Base-by-base conservation (phyloP, 495 filamentous ascomycete genomes). In the Amphirosellinia nigrospora region DNA sequence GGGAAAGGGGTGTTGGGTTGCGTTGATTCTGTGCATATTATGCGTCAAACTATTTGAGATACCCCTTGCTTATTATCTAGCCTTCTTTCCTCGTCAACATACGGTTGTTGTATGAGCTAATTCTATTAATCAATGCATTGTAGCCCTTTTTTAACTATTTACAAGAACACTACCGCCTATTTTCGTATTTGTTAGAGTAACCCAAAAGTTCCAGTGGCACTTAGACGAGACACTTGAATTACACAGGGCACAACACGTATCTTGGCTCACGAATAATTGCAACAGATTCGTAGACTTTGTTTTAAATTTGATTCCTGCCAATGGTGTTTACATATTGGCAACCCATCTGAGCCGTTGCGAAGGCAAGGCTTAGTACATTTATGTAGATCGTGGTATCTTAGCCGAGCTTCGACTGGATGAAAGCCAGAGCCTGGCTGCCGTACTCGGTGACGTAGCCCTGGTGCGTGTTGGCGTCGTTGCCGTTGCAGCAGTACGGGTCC, bases 401-500 rank as follows among this genome's bases (percentile, higher is more conserved):
- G 34, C 36, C 38, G 15, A 78, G 45, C 16, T 72, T 66, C 62
- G 72, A 75, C 73, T 75, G 72, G 71, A 83, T 75, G 38, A 83
- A 83, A 1, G 62, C 43, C 21, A 83, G 70, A 34, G 81, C 81
- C 66, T 78, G 66, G 26, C 71, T 60, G 10, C 81, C 80, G 60
- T 83, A 83, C 73, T 86, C 85, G 64, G 75, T 80, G 53, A 86
- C 89, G 69, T 91, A 91, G 11, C 85, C 83, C 75, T 90, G 85
- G 75, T 91, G 89, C 15, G 83, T 84, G 65, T 84, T 82, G 6
- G 81, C 80, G 74, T 90, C 80, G 74, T 81, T 89, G 64, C 89
- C 89, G 64, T 85, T 89, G 81, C 88, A 90, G 83, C 89, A 91
- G 78, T 89, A 90, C 0, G 89, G 89, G 73, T 90, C 89, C 1